Percentiles rank a stretch among this genome's conserved stretches.
phyloP scores from a whole-genome alignment of 805 yeast species.

The Wickerhamiella lipophila region DNA sequence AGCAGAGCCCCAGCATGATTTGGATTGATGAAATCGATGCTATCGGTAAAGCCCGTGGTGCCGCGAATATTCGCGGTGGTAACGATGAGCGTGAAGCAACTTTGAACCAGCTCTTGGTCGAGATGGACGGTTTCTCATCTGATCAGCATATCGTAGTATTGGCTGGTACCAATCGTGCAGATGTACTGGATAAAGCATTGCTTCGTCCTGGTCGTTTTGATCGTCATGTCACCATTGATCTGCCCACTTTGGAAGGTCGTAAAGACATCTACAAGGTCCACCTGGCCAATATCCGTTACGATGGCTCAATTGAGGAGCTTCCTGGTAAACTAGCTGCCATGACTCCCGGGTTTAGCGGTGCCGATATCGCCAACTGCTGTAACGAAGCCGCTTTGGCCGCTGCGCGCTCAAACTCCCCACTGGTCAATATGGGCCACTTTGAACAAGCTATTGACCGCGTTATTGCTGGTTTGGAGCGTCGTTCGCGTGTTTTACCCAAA shows the following conservation, averaged over 20 bases:
- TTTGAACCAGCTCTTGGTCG: slow-evolving; percentile 80
- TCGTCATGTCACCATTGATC: slow-evolving; percentile 73
- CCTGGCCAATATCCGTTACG: slow-evolving; percentile 42
- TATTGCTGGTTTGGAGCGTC: slow-evolving; percentile 85
- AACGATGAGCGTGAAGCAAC: slow-evolving; percentile 93
- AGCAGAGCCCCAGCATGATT: slow-evolving; percentile 79
- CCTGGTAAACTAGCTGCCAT: slow-evolving; percentile 79
- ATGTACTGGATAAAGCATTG: slow-evolving; percentile 77
- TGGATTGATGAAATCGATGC: slow-evolving; percentile 95
- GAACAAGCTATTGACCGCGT: slow-evolving; percentile 91
- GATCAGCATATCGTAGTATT: slow-evolving; percentile 83
- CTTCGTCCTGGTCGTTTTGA: slow-evolving; percentile 94
- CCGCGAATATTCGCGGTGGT: slow-evolving; percentile 47
- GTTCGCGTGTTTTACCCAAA: slow-evolving; percentile 61
- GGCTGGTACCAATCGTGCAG: slow-evolving; percentile 92
- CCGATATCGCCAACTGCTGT: slow-evolving; percentile 89
- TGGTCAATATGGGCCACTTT: slow-evolving; percentile 59
- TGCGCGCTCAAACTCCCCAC: slow-evolving; percentile 57
- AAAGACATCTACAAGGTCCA: slow-evolving; percentile 77
- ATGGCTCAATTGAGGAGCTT: slow-evolving; percentile 42
- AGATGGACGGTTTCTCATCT: slow-evolving; percentile 90
- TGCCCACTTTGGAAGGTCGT: slow-evolving; percentile 82
- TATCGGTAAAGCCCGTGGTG: slow-evolving; percentile 69
- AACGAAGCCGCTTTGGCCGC: slow-evolving; percentile 92
- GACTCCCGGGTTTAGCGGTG: slow-evolving; percentile 94